Percentiles rank a stretch among this genome's conserved stretches.
These are phyloP conservation scores for Hypoxylon sp. DNA, from an alignment of 2,329 filamentous ascomycete genomes.

Conservation along the genomic window DNA sequence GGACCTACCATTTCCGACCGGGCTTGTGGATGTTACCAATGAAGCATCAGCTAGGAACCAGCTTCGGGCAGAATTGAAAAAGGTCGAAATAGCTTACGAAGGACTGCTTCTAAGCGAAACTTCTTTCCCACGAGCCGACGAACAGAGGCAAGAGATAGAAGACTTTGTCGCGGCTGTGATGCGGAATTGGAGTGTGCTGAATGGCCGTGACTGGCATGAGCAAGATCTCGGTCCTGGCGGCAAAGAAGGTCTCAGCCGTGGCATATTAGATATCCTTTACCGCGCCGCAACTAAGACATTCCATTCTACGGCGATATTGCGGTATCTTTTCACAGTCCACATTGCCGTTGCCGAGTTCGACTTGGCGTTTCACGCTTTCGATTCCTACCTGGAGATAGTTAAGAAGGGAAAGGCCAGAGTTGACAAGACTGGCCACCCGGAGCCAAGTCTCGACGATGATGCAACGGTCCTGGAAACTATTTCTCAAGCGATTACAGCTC, in stretches of 20 bases:
- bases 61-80: conserved; percentile 82
- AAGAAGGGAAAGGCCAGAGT: conserved; percentile 87
- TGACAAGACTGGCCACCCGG: conserved; percentile 80
- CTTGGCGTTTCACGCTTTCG: conserved; percentile 88
- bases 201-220: conserved; percentile 84
- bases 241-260: conserved; percentile 79
- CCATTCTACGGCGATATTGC: conserved; percentile 90
- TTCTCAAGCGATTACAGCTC: conserved; percentile 81
- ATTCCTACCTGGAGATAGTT: conserved; percentile 92
- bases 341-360: conserved; percentile 91
- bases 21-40: conserved; percentile 59
- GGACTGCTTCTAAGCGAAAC: conserved; percentile 82
- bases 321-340: conserved; percentile 90
- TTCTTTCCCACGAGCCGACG: conserved; percentile 85
- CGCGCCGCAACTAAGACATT: conserved; percentile 93
- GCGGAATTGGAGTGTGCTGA: conserved; percentile 86
- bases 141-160: conserved; percentile 84
- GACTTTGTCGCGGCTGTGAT: conserved; percentile 84
- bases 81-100: conserved; percentile 85
- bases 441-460: conserved; percentile 83
- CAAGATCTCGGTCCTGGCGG: conserved; percentile 86
- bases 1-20: conserved; percentile 72
- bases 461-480: conserved; percentile 82
- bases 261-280: conserved; percentile 89
- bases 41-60: conserved; percentile 72